A percentile compares a stretch with the other conserved stretches of the same genome.
phyloP scores from a whole-genome alignment of 192 early-diverging fungal genomes.

The Borealophlyctis nickersoniae region DNA sequence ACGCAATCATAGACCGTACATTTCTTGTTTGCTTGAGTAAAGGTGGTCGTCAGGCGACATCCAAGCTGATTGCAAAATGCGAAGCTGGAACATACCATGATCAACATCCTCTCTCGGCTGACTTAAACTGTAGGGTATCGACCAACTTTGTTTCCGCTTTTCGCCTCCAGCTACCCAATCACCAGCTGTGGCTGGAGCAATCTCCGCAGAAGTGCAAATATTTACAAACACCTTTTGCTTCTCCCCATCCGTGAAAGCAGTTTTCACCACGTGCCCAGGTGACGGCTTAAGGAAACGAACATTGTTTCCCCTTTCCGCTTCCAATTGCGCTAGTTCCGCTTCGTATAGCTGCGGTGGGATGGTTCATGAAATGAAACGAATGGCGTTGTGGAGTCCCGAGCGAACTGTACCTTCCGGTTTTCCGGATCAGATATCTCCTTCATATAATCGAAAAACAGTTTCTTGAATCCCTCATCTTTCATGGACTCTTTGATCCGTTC shows the following conservation, averaged over 20 bases:
- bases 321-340: slow-evolving; percentile 44
- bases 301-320: slow-evolving; percentile 50
- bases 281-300: slow-evolving; percentile 51
- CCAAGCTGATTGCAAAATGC: neutral
- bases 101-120: slow-evolving; percentile 44
- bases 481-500: slow-evolving; percentile 45
- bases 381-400: neutral
- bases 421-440: slow-evolving; percentile 58
- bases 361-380: neutral
- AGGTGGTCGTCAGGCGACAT: neutral
- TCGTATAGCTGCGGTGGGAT: slow-evolving; percentile 46
- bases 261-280: slow-evolving; percentile 46
- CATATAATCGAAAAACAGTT: slow-evolving; percentile 54
- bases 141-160: slow-evolving; percentile 39
- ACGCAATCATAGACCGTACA: slow-evolving; percentile 57
- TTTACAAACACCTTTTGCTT: slow-evolving; percentile 54
- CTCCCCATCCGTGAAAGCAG: slow-evolving; percentile 19
- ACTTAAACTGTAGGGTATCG: slow-evolving; percentile 52
- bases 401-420: slow-evolving; percentile 37
- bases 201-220: slow-evolving; percentile 48
- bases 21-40: slow-evolving; percentile 29
- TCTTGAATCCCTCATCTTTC: slow-evolving; percentile 52
- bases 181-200: slow-evolving; percentile 27
- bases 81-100: slow-evolving; percentile 31
- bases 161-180: slow-evolving; percentile 7